phyloP scores from a whole-genome alignment of 2,329 filamentous ascomycete species.

The Claviceps arundinis region DNA sequence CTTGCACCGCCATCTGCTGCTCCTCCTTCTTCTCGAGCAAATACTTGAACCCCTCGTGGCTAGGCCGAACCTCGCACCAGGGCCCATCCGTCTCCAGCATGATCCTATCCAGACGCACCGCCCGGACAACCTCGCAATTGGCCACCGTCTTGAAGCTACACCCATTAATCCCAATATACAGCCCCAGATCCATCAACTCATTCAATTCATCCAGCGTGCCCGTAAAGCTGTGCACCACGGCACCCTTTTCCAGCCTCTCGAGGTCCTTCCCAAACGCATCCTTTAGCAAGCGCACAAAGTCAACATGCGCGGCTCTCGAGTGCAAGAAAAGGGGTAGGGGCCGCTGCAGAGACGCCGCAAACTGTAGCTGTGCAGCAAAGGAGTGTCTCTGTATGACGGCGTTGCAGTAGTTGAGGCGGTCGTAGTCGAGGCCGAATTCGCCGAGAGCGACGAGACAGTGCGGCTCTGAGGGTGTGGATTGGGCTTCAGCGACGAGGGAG shows the following conservation, averaged over 20 bases:
- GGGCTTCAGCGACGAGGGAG: conserved; percentile 47
- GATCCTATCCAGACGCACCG: conserved; percentile 63
- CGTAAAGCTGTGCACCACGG: conserved; percentile 90
- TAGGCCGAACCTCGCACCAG: conserved; percentile 90
- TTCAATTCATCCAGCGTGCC: conserved; percentile 76
- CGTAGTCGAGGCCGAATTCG: conserved; percentile 93
- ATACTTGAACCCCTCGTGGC: conserved; percentile 71
- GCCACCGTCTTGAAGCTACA: conserved; percentile 92
- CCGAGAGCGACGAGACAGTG: conserved; percentile 62
- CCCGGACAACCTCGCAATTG: conserved; percentile 73
- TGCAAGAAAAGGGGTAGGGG: conserved; percentile 86
- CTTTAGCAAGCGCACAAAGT: conserved; percentile 65
- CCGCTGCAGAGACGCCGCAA: conserved; percentile 55
- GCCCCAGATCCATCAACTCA: conserved; percentile 62
- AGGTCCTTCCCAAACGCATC: conserved; percentile 43
- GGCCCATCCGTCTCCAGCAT: conserved; percentile 97
- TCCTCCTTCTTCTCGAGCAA: conserved; percentile 30
- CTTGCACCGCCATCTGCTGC: conserved; percentile 11
- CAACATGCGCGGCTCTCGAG: conserved; percentile 71
- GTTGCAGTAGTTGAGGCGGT: conserved; percentile 71
- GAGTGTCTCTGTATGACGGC: conserved; percentile 71
- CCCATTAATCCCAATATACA: conserved; percentile 91
- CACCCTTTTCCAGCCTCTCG: conserved; percentile 55
- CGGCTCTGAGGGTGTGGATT: conserved; percentile 23
- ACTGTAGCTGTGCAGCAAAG: conserved; percentile 68